Conservation (phyloP, 208 protist genomes). For the Herpetomonas samuelpessoai region DNA sequence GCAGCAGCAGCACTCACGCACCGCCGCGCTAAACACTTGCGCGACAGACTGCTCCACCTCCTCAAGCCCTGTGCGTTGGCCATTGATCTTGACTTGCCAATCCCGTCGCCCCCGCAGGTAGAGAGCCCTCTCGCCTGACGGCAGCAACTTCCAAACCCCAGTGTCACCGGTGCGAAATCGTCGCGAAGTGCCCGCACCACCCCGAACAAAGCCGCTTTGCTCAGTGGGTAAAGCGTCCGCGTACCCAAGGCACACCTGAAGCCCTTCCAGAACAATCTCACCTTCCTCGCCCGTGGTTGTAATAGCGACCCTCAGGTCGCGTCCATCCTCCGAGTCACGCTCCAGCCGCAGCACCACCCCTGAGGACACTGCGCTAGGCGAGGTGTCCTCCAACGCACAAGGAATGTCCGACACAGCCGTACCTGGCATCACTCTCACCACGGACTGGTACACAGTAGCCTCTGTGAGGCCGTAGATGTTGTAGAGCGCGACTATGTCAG, state of each 20-base stretch:
- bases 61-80: constrained; percentile 52
- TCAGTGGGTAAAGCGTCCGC: constrained; percentile 6
- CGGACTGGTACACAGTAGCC: constrained; percentile 58
- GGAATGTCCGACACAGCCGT: constrained; percentile 16
- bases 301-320: not conserved
- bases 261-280: constrained; percentile 39
- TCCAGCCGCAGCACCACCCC: constrained; percentile 22
- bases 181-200: constrained; percentile 10
- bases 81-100: constrained; percentile 55
- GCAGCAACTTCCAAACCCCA: constrained; percentile 7
- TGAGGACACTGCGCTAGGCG: no score
- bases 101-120: constrained; percentile 40
- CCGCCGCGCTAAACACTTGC: not conserved
- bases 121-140: not conserved
- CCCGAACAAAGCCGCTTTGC: constrained; percentile 9
- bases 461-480: constrained; percentile 75
- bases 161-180: constrained; percentile 53
- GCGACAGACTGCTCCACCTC: constrained; percentile 45
- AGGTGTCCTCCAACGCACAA: constrained; percentile 27
- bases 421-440: constrained; percentile 21
- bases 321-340: not conserved
- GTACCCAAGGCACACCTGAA: constrained; percentile 58
- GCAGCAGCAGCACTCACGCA: constrained; percentile 36
- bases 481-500: constrained; percentile 29
- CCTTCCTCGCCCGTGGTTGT: constrained; percentile 16